Conservation (phyloP, 2,329 filamentous ascomycete species). For the Seiridium unicorne region DNA sequence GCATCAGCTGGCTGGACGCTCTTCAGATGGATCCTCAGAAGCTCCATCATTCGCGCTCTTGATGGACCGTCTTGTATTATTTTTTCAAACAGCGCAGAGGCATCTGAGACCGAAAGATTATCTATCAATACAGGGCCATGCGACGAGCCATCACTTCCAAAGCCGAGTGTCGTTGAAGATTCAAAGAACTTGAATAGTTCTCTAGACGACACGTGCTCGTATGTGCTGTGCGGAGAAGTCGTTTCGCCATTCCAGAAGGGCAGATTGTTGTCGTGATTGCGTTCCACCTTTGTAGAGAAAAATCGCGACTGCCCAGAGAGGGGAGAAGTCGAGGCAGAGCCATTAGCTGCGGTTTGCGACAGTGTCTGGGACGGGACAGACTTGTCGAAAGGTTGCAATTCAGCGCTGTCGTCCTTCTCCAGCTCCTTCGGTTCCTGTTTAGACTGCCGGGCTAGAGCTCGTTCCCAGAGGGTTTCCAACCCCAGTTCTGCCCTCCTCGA, state of each 20-base stretch:
- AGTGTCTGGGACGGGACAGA: constrained; percentile 13
- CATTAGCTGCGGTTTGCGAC: constrained; percentile 7
- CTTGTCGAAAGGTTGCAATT: constrained; percentile 15
- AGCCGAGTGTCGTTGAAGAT: constrained; percentile 8
- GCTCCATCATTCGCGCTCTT: constrained; percentile 22
- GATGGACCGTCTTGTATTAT: constrained; percentile 18
- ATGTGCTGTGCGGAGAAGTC: no score
- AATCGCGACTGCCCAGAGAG: constrained; percentile 1
- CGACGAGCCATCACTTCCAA: background rate
- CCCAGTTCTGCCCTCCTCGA: constrained; percentile 49
- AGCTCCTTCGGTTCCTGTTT: constrained; percentile 13
- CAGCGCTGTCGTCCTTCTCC: background rate
- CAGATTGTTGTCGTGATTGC: no score
- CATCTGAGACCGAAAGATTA: no score
- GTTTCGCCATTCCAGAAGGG: no score
- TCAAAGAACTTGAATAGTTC: background rate
- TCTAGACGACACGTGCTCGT: no score
- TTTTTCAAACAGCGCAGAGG: constrained; percentile 11
- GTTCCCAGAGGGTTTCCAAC: constrained; percentile 52
- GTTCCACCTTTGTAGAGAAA: background rate
- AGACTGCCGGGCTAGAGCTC: constrained; percentile 19
- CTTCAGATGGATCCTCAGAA: constrained; percentile 22
- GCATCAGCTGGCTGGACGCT: background rate
- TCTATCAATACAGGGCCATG: no score
- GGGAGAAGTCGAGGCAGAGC: background rate